Evolutionary conservation across 83 land plant species (phyloP), one percentile per base, ranked within the genome.

Genomic region (Thuja plicata): DNA sequence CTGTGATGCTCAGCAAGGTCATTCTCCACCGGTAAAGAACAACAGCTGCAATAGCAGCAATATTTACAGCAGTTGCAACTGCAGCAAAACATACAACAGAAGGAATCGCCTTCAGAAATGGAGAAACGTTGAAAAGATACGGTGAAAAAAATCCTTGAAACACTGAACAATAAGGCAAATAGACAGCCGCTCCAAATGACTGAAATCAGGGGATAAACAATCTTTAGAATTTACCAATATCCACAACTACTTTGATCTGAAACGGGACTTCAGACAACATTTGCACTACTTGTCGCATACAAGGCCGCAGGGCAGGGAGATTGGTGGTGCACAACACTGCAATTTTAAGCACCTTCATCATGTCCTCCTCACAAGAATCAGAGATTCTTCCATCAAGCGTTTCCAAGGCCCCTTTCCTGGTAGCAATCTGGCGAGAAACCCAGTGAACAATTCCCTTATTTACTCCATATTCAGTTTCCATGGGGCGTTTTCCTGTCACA

Each of bases 211-310:
- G 50, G 50, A 46, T 46, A 46, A 46, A 46, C 50, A 46, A 46
- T 7, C 8, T 46, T 78, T 37, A 88, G 16, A 8, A n/a, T 50
- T 73, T 78, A 38, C 45, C 45, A 34, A 78, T 78, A 35, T 78
- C 82, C 41, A 34, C 16, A 85, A 41, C 4, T 35, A 78, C 7
- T 78, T 16, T 17, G 40, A 1, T 16, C 8, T 16, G 15, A 15
- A 5, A 37, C 2, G 38, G 40, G 43, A 37, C 93, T 55, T 93
- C 94, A 66, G 87, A 78, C 71, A 95, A 88, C 88, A 91, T 82
- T 87, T 91, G 91, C 48, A 93, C 96, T 13, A 91, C 94, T 80
- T 95, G 95, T 32, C 89, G 91, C 96, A 95, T 95, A 35, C 94
- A 76, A 13, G 95, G 94, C 30, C 96, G 93, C 15, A 85, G 80